Evolutionary conservation across 2,329 filamentous ascomycete species (phyloP).

Genomic region (Xylaria sp.): DNA sequence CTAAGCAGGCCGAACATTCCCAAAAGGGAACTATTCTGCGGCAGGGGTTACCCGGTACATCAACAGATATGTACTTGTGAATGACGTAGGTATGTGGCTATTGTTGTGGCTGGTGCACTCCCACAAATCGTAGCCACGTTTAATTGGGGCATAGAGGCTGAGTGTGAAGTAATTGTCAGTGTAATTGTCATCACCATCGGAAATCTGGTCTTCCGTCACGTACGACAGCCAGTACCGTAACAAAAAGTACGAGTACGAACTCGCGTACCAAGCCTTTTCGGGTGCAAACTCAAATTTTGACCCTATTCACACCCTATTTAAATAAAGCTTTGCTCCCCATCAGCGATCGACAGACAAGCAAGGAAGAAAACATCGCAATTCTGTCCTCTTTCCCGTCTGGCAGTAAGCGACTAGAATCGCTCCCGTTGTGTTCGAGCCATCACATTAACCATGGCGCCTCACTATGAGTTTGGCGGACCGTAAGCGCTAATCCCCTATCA

Average conservation of each 20-base stretch:
- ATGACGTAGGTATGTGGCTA: background rate
- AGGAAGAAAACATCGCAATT: background rate
- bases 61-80: background rate
- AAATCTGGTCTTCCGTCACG: slow-evolving; percentile 27
- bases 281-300: background rate
- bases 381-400: background rate
- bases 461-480: slow-evolving; percentile 43
- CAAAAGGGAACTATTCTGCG: slow-evolving; percentile 32
- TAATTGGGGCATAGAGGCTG: background rate
- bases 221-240: slow-evolving; percentile 15
- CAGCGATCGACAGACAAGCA: background rate
- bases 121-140: background rate
- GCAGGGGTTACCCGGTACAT: background rate
- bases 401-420: slow-evolving; percentile 7
- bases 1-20: slow-evolving; percentile 14
- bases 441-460: slow-evolving; percentile 27
- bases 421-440: background rate
- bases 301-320: slow-evolving; percentile 25
- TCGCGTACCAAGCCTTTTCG: slow-evolving; percentile 26
- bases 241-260: slow-evolving; percentile 29
- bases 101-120: slow-evolving; percentile 11
- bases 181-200: slow-evolving; percentile 35
- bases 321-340: slow-evolving; percentile 9
- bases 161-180: slow-evolving; percentile 20
- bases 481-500: slow-evolving; percentile 28